phyloP scores from a whole-genome alignment of 2,329 filamentous ascomycete species.

The Colletotrichum lupini region DNA sequence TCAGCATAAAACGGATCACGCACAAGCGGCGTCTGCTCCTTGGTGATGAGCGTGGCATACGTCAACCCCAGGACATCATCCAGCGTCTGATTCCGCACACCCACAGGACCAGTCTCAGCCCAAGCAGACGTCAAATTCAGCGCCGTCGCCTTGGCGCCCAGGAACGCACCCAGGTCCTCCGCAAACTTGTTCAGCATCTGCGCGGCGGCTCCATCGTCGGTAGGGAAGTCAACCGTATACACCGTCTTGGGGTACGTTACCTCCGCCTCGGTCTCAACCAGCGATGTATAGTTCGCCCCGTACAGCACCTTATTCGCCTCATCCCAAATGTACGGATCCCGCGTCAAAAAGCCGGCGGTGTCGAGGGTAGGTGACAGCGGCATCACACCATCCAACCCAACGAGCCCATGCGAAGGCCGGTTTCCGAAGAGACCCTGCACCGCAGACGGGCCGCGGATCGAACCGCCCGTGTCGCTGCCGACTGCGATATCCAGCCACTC shows the following conservation, averaged over 20 bases:
- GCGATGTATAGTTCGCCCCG: constrained; percentile 46
- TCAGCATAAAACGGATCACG: constrained; percentile 52
- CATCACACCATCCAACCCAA: constrained; percentile 53
- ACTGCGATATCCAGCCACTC: constrained; percentile 57
- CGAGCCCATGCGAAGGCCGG: constrained; percentile 53
- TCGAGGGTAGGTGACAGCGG: constrained; percentile 55
- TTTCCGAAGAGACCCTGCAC: constrained; percentile 57
- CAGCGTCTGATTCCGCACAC: constrained; percentile 34
- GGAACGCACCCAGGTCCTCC: constrained; percentile 41
- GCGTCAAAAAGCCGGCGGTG: constrained; percentile 55
- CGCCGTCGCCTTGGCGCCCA: constrained; percentile 37
- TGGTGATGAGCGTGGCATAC: constrained; percentile 50
- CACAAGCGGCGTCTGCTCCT: constrained; percentile 49
- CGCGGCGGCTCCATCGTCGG: constrained; percentile 30
- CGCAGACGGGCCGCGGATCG: constrained; percentile 57
- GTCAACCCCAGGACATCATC: constrained; percentile 44
- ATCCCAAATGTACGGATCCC: constrained; percentile 50
- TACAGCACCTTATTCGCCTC: constrained; percentile 46
- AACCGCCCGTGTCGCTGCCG: constrained; percentile 57
- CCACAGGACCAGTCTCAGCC: constrained; percentile 39
- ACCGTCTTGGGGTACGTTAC: constrained; percentile 40
- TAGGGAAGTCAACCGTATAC: constrained; percentile 44
- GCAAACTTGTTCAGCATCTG: constrained; percentile 43
- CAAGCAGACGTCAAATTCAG: constrained; percentile 42
- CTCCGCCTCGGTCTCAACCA: constrained; percentile 5